These are phyloP conservation scores for Colletotrichum godetiae DNA, from an alignment of 2,329 filamentous ascomycete genomes.

Conservation along the genomic window DNA sequence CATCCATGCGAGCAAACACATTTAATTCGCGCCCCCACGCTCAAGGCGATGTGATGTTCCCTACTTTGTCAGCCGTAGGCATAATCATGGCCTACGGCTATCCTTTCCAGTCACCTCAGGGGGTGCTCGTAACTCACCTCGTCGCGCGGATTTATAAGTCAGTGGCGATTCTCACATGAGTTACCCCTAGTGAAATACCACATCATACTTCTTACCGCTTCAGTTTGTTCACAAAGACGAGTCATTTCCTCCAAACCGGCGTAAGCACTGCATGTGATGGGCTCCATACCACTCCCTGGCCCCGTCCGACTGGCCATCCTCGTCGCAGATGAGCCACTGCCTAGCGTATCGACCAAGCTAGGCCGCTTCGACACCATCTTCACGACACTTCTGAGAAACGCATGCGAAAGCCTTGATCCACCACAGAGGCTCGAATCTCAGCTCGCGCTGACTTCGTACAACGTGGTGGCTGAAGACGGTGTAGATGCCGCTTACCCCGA, in stretches of 20 bases:
- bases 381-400: not conserved
- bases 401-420: not conserved
- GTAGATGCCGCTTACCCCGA: not conserved
- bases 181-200: not conserved
- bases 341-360: not conserved
- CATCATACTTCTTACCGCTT: not conserved
- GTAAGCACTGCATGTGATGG: not conserved
- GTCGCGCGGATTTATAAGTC: not conserved
- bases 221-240: not conserved
- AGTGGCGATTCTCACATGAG: not conserved
- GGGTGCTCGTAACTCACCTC: not conserved
- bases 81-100: not conserved
- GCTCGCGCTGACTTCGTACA: not conserved
- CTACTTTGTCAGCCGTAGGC: not conserved
- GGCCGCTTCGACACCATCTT: not conserved
- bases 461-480: not conserved
- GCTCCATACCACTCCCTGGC: not conserved
- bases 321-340: not conserved
- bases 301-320: not conserved
- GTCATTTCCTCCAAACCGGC: not conserved
- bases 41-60: not conserved
- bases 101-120: too few species aligned
- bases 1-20: not conserved
- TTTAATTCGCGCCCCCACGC: not conserved
- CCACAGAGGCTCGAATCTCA: accelerated